Percentiles rank a stretch among this genome's conserved stretches.
phyloP scores from a whole-genome alignment of 257 asterid species.

The Mitragyna speciosa region DNA sequence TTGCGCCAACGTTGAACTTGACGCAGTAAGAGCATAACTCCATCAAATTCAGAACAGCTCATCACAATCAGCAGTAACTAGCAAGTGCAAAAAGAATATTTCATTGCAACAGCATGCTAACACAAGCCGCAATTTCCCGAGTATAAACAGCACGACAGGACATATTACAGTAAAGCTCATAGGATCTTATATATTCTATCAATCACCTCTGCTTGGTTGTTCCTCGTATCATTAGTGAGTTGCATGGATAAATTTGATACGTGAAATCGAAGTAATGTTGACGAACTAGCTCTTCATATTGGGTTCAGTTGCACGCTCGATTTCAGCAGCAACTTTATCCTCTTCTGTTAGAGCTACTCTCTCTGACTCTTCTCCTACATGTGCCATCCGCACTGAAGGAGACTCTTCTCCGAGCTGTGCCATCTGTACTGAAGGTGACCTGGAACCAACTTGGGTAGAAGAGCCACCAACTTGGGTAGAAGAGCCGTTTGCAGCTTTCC shows the following conservation, averaged over 20 bases:
- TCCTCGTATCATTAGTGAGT: background rate
- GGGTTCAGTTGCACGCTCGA: conserved; percentile 4
- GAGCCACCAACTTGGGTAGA: conserved; percentile 30
- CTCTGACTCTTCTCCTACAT: background rate
- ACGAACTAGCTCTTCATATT: background rate
- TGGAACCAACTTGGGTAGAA: conserved; percentile 21
- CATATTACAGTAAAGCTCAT: background rate
- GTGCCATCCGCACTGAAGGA: conserved; percentile 21
- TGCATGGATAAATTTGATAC: background rate
- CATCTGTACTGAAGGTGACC: conserved; percentile 24
- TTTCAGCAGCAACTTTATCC: conserved; percentile 16
- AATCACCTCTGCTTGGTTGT: background rate
- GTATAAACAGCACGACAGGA: background rate
- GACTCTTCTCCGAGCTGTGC: background rate
- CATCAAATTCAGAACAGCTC: too few relatives aligned
- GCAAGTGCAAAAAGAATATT: too few relatives aligned
- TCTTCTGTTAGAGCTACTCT: background rate
- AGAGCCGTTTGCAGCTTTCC: conserved; percentile 26
- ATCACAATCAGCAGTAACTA: too few relatives aligned
- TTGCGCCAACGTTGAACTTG: too few relatives aligned
- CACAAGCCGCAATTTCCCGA: background rate
- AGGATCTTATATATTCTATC: background rate
- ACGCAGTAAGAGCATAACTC: too few relatives aligned
- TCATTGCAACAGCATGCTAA: background rate
- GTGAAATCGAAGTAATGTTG: background rate